phyloP scores from a whole-genome alignment of 306 rosid genomes.

The Cucurbita moschata region DNA sequence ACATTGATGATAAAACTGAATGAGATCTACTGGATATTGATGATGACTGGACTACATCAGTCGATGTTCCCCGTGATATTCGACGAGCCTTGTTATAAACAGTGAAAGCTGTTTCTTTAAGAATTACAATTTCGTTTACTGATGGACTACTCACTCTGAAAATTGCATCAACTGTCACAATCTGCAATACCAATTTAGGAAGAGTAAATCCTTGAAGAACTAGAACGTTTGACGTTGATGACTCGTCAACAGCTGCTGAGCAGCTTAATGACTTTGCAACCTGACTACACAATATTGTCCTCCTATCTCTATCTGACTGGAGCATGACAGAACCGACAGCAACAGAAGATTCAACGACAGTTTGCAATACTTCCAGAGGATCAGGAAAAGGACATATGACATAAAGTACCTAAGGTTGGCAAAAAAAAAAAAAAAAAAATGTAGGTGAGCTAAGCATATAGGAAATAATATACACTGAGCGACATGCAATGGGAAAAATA shows the following conservation, averaged over 20 bases:
- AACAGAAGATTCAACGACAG: conserved; percentile 80
- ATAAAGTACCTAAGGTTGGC: conserved; percentile 60
- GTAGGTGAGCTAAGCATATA: neutral
- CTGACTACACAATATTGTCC: conserved; percentile 65
- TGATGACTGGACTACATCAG: conserved; percentile 46
- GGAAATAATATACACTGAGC: neutral
- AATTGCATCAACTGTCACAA: conserved; percentile 87
- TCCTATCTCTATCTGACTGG: conserved; percentile 78
- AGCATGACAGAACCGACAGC: conserved; percentile 79
- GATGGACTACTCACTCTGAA: conserved; percentile 91
- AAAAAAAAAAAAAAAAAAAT: neutral
- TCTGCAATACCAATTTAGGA: conserved; percentile 83
- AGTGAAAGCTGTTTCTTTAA: conserved; percentile 90
- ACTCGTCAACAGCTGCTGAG: conserved; percentile 87
- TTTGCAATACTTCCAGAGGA: conserved; percentile 81
- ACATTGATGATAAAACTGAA: conserved; percentile 61
- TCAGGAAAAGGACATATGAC: conserved; percentile 98
- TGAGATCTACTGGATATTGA: conserved; percentile 60
- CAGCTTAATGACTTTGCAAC: conserved; percentile 88
- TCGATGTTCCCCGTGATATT: conserved; percentile 63
- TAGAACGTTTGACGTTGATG: conserved; percentile 66
- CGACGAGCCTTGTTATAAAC: conserved; percentile 91
- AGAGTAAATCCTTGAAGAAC: conserved; percentile 78
- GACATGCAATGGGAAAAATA: neutral
- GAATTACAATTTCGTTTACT: conserved; percentile 64